Conservation (phyloP, 345 rosid genomes). For the Corymbia maculata region DNA sequence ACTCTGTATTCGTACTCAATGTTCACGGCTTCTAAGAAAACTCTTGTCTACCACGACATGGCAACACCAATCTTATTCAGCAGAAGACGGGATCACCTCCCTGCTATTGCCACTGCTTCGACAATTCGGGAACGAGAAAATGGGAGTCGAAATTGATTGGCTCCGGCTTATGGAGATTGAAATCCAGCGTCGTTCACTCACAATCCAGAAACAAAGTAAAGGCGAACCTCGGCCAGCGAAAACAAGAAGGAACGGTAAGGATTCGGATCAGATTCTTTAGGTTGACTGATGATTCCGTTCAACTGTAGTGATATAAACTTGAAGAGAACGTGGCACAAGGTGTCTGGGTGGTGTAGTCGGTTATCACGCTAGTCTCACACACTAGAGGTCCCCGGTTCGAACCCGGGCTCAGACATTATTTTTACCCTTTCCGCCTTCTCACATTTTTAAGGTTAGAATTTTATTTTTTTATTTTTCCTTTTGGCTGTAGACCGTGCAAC, state of each 20-base stretch:
- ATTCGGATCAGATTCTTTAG: not conserved
- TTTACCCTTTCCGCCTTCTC: not conserved
- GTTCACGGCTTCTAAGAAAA: not conserved
- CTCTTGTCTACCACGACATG: not conserved
- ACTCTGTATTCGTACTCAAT: not conserved
- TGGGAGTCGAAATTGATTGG: not conserved
- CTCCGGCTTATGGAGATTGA: not conserved
- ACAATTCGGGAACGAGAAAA: not conserved
- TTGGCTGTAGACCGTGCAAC: not conserved
- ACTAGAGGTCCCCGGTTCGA: conserved; percentile 67
- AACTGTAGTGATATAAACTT: too few species aligned
- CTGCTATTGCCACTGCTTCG: fast-evolving
- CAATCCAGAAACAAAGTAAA: not conserved
- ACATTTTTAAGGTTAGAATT: not conserved
- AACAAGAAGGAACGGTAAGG: not conserved
- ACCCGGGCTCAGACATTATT: conserved; percentile 44
- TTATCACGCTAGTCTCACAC: conserved; percentile 78
- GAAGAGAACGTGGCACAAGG: fast-evolving
- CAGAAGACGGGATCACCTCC: not conserved
- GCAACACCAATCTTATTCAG: not conserved
- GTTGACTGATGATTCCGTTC: too few species aligned
- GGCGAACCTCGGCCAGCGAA: not conserved
- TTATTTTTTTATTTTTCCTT: not conserved
- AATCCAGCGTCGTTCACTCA: not conserved
- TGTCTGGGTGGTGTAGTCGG: conserved; percentile 79